Conservation (phyloP, 306 rosid genomes). For the Trifolium fragiferum region DNA sequence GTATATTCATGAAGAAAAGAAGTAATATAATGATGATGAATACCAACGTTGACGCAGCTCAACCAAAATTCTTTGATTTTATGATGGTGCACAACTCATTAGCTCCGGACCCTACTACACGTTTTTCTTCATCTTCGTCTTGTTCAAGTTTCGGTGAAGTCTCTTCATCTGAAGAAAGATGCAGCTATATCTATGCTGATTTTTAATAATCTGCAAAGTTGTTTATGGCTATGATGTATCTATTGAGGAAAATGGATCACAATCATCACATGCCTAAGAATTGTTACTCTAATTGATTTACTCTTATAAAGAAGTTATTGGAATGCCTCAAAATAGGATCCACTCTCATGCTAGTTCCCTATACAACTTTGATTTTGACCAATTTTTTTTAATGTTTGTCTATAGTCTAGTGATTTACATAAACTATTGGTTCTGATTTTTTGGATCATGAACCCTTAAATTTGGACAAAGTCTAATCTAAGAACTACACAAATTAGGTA, state of each 20-base stretch:
- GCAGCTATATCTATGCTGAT: slow-evolving; percentile 18
- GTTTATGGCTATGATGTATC: background rate
- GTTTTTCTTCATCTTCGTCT: slow-evolving; percentile 47
- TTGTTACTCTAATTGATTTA: background rate
- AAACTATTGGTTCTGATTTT: no score
- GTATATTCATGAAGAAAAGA: slow-evolving; percentile 63
- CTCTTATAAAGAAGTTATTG: background rate
- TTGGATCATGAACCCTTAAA: background rate
- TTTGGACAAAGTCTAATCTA: no score
- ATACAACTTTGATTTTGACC: background rate
- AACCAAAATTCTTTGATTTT: slow-evolving; percentile 51
- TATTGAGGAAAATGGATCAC: background rate
- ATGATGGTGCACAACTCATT: slow-evolving; percentile 39
- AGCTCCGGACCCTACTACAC: slow-evolving; percentile 32
- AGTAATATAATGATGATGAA: slow-evolving; percentile 13
- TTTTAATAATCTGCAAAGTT: slow-evolving; percentile 1
- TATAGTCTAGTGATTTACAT: background rate
- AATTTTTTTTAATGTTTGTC: background rate
- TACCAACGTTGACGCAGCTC: slow-evolving; percentile 16
- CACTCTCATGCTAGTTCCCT: background rate
- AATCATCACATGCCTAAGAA: background rate
- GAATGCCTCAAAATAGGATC: background rate
- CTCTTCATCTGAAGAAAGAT: slow-evolving; percentile 53
- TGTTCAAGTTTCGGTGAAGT: slow-evolving; percentile 57
- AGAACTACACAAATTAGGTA: background rate